phyloP scores from a whole-genome alignment of 495 filamentous ascomycete genomes.

The Ramalina intermedia region DNA sequence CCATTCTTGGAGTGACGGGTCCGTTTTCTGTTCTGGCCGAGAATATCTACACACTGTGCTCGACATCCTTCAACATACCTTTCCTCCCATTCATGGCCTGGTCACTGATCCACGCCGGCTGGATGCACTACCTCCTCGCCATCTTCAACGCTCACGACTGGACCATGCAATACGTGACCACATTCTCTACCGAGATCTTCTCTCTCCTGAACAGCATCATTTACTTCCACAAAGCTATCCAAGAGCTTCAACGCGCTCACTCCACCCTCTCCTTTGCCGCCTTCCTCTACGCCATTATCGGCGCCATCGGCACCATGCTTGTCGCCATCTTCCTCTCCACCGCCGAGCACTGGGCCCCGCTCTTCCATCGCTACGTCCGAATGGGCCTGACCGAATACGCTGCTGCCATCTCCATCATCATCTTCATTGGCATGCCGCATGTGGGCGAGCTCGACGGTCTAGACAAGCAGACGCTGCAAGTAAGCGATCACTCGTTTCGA shows the following conservation, averaged over 20 bases:
- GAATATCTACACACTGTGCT: constrained; percentile 50
- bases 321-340: constrained; percentile 51
- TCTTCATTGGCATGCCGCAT: constrained; percentile 53
- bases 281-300: constrained; percentile 57
- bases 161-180: constrained; percentile 67
- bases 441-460: constrained; percentile 47
- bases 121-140: constrained; percentile 57
- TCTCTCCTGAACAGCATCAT: constrained; percentile 58
- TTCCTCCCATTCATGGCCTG: constrained; percentile 65
- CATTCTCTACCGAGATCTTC: constrained; percentile 57
- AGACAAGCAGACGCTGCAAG: constrained; percentile 46
- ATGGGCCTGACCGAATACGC: constrained; percentile 55
- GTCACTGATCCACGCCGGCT: constrained; percentile 54
- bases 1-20: constrained; percentile 57
- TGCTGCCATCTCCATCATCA: constrained; percentile 54
- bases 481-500: constrained; percentile 38
- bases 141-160: constrained; percentile 63
- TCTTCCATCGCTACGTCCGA: constrained; percentile 52
- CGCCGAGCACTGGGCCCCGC: constrained; percentile 47
- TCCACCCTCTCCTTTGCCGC: constrained; percentile 45
- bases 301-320: constrained; percentile 53
- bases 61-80: constrained; percentile 42
- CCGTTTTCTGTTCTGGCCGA: constrained; percentile 62
- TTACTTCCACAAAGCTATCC: constrained; percentile 61
- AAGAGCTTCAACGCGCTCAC: constrained; percentile 51